A percentile compares a stretch with the other conserved stretches of the same genome.
Conservation (phyloP, 768 basidiomycete genomes). For the Clavulina sp. region DNA sequence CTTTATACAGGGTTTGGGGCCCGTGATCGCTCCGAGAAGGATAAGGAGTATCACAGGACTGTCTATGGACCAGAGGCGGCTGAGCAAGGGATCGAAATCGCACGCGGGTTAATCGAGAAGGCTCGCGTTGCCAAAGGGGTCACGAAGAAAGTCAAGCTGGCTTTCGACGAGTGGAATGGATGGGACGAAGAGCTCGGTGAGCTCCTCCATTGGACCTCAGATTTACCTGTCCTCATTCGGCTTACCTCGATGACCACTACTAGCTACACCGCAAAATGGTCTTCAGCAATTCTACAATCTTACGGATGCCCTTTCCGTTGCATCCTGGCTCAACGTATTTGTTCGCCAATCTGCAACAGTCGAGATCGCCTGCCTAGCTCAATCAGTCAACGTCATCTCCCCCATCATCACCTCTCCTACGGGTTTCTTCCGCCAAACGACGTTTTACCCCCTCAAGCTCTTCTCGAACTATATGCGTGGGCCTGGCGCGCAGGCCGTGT, state of each 20-base stretch:
- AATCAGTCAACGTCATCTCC: no score
- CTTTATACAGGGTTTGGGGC: conserved; percentile 4
- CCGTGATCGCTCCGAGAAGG: conserved; percentile 1
- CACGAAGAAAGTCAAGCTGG: conserved; percentile 17
- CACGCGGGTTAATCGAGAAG: conserved; percentile 28
- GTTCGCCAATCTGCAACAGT: no score
- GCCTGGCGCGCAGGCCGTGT: no score
- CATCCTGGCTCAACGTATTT: no score
- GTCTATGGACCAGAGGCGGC: conserved; percentile 24
- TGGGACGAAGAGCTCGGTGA: conserved; percentile 20
- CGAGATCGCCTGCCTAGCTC: no score
- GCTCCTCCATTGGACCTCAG: background rate
- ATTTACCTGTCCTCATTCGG: background rate
- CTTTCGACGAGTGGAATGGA: conserved; percentile 42
- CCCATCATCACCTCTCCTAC: no score
- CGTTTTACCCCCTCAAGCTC: no score
- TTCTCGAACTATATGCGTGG: no score
- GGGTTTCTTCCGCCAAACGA: no score
- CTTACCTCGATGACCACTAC: conserved; percentile 18
- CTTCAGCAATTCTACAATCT: no score
- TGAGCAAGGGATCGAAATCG: conserved; percentile 35
- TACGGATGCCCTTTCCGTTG: no score
- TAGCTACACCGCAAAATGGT: no score
- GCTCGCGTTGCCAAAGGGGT: conserved; percentile 12
- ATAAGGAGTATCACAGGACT: conserved; percentile 1